Evolutionary conservation across 2,329 filamentous ascomycete genomes (phyloP), one percentile per base, ranked within the genome.

Genomic region (Huntiella bhutanensis): DNA sequence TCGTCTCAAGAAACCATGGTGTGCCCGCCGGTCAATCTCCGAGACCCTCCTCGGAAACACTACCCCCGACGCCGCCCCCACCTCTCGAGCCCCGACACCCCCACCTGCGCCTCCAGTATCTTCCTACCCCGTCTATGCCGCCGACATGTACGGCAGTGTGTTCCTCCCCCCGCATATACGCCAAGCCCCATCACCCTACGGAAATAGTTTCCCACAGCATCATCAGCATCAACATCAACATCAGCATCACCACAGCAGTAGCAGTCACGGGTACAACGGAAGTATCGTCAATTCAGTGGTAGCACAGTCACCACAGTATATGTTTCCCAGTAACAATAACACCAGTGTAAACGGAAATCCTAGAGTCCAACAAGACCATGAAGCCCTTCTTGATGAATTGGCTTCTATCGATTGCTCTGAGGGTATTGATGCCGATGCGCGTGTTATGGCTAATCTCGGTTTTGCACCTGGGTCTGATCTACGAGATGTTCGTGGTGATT

Each of bases 391-490:
- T 39, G 67, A 70, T 45, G 68, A 71, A 46, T 59, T 72, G 22
- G 65, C 65, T 13, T 66, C 67, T n/a, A 64, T 69, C 36, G 67
- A 70, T 49, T 66, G 63, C 52, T 59, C 61, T 1, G 67, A 70
- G 45, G 60, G 62, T 33, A 59, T 71, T 39, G 69, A 72, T 19
- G 64, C 67, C 10, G 73, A 77, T 51, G 65, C 71, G 2, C 71
- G 77, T 51, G 79, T 80, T 53, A 77, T 80, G 74, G 67, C 73
- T 39, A 80, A 80, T 53, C 62, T 80, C 15, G 76, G 76, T 0
- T 77, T 79, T 55, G 73, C 69, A 1, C 75, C 75, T 0, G 75
- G 75, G 19, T 69, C 71, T 33, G 73, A 75, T 48, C 62, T 78
- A 43, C 64, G 67, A 0, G 72, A 75, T 52, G 64, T 73, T 62